Conservation (phyloP, 2,329 filamentous ascomycete species). For the Pestalotiopsis sp. region DNA sequence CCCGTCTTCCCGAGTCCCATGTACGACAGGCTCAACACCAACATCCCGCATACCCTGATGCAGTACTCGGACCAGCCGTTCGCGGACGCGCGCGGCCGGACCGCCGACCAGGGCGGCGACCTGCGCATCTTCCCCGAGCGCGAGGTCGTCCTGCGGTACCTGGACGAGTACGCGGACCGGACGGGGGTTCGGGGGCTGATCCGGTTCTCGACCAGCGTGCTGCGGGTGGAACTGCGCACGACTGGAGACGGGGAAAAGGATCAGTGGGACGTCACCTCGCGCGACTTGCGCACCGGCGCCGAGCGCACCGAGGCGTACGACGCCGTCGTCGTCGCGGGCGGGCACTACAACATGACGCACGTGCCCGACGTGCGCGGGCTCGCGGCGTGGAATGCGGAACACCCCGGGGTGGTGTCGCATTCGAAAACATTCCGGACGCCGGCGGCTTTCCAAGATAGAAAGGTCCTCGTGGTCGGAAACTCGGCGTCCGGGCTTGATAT, state of each 20-base stretch:
- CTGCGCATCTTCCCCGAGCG: constrained; percentile 74
- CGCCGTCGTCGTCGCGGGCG: constrained; percentile 74
- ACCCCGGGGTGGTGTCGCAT: constrained; percentile 67
- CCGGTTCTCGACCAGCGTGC: constrained; percentile 70
- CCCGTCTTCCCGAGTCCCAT: constrained; percentile 79
- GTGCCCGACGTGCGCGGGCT: constrained; percentile 67
- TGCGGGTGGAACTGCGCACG: constrained; percentile 43
- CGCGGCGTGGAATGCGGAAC: constrained; percentile 56
- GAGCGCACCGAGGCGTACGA: constrained; percentile 60
- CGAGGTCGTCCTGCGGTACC: constrained; percentile 71
- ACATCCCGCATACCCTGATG: constrained; percentile 85
- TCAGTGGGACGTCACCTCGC: constrained; percentile 64
- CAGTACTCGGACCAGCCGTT: constrained; percentile 73
- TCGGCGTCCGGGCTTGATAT: constrained; percentile 86
- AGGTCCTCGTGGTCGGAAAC: constrained; percentile 83
- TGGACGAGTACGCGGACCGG: constrained; percentile 65
- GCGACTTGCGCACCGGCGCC: constrained; percentile 47
- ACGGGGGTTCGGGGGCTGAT: constrained; percentile 69
- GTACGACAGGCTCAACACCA: constrained; percentile 82
- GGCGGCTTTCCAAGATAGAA: constrained; percentile 65
- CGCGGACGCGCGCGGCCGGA: constrained; percentile 47
- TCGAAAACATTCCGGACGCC: constrained; percentile 80
- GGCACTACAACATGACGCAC: constrained; percentile 72
- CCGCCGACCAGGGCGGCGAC: not conserved
- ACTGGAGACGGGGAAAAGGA: constrained; percentile 14